A percentile compares a stretch with the other conserved stretches of the same genome.
These are phyloP conservation scores for Agrocybe pediades DNA, from an alignment of 768 basidiomycete genomes.

Conservation along the genomic window DNA sequence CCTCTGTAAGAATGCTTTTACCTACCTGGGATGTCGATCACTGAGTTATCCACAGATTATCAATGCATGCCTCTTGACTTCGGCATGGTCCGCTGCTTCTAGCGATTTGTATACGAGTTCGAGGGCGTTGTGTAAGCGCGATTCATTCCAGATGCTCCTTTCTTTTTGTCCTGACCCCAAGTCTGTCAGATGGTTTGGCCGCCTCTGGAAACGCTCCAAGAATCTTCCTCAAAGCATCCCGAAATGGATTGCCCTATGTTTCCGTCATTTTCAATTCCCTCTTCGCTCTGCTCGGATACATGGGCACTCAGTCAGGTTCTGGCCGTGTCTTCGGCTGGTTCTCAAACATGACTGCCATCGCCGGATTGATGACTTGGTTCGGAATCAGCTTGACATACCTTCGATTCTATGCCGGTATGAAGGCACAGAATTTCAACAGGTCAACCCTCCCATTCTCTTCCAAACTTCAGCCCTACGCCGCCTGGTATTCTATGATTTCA, in stretches of 20 bases:
- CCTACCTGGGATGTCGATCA: neutral
- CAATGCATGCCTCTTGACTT: constrained; percentile 82
- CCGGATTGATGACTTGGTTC: constrained; percentile 81
- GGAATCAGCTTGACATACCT: constrained; percentile 76
- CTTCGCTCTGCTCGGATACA: constrained; percentile 78
- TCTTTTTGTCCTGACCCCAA: neutral
- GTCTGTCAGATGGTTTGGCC: constrained; percentile 71
- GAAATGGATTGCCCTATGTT: constrained; percentile 74
- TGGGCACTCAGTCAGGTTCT: constrained; percentile 69
- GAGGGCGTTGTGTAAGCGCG: constrained; percentile 74
- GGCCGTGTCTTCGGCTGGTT: constrained; percentile 83
- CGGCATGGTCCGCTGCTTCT: constrained; percentile 91
- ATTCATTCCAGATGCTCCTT: neutral
- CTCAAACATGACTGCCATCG: constrained; percentile 69
- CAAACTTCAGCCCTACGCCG: constrained; percentile 70
- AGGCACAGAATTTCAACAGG: constrained; percentile 78
- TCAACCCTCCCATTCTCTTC: constrained; percentile 69
- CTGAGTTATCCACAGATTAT: constrained; percentile 51
- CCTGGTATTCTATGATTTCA: constrained; percentile 52
- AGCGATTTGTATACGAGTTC: constrained; percentile 91
- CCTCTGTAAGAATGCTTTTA: constrained; percentile 54
- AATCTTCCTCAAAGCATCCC: constrained; percentile 70
- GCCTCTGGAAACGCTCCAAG: constrained; percentile 78
- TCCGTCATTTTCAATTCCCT: constrained; percentile 68
- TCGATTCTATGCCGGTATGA: constrained; percentile 84